Conservation (phyloP, 495 filamentous ascomycete genomes). For the Viridothelium virens region DNA sequence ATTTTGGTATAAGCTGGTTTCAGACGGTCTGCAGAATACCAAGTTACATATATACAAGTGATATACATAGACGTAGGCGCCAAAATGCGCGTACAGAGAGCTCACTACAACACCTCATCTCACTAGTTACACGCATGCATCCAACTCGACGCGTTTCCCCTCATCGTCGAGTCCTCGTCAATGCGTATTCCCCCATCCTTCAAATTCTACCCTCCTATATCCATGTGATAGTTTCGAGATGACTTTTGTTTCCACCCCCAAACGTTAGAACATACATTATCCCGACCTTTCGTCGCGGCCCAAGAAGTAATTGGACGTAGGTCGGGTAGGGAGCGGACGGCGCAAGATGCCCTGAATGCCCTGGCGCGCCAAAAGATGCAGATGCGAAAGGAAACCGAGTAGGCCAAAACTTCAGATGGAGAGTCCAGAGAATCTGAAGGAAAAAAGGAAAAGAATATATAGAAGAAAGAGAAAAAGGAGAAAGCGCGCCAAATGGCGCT, state of each 20-base stretch:
- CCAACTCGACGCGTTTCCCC: no score
- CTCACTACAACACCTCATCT: not conserved
- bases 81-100: not conserved
- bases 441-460: not conserved
- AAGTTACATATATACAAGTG: constrained; percentile 8
- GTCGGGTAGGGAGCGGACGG: constrained; percentile 6
- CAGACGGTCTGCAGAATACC: not conserved
- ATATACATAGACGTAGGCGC: not conserved
- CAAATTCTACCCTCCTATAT: not conserved
- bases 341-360: not conserved
- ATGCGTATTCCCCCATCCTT: not conserved
- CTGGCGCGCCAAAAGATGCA: constrained; percentile 8
- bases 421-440: not conserved
- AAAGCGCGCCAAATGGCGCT: constrained; percentile 2
- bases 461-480: not conserved
- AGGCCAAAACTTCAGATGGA: not conserved
- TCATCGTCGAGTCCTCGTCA: not conserved
- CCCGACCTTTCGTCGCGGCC: not conserved
- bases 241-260: not conserved
- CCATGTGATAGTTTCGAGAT: not conserved
- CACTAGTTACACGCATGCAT: not conserved
- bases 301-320: not conserved
- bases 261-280: constrained; percentile 3
- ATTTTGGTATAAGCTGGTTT: not conserved
- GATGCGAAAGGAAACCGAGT: not conserved